These are phyloP conservation scores for Ophiostoma ulmi DNA, from an alignment of 2,329 filamentous ascomycete genomes.

Conservation along the genomic window DNA sequence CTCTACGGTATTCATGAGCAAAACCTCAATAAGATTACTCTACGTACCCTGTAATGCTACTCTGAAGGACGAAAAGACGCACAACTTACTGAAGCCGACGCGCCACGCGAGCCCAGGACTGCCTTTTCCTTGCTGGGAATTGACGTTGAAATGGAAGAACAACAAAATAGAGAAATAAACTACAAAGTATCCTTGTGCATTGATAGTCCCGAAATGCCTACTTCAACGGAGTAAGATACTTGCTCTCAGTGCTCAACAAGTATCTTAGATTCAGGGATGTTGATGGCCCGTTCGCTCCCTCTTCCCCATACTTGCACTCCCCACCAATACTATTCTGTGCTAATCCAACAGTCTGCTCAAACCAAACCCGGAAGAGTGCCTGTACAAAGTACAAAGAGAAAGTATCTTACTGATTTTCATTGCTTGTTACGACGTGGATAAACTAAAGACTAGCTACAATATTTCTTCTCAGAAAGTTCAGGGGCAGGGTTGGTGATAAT, in stretches of 20 bases:
- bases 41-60: background rate
- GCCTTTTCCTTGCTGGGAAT: background rate
- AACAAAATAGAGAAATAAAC: background rate
- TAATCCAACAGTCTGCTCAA: background rate
- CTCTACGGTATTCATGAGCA: background rate
- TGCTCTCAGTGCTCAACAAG: background rate
- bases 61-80: background rate
- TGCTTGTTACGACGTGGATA: background rate
- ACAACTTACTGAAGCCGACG: background rate
- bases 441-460: no score
- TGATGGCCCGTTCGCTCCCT: constrained; percentile 4
- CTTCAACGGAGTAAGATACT: no score
- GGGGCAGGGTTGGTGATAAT: constrained; percentile 11
- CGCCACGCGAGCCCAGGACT: constrained; percentile 1
- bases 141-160: background rate
- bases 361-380: background rate
- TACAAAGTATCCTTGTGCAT: background rate
- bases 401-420: background rate
- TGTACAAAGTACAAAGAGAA: background rate
- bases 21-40: background rate
- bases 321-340: background rate
- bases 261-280: background rate
- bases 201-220: no score
- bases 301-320: constrained; percentile 11
- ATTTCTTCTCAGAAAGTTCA: background rate